A percentile compares a stretch with the other conserved stretches of the same genome.
Evolutionary conservation across 176 grass and related monocot genomes (phyloP).

Genomic region (Chloris gayana): DNA sequence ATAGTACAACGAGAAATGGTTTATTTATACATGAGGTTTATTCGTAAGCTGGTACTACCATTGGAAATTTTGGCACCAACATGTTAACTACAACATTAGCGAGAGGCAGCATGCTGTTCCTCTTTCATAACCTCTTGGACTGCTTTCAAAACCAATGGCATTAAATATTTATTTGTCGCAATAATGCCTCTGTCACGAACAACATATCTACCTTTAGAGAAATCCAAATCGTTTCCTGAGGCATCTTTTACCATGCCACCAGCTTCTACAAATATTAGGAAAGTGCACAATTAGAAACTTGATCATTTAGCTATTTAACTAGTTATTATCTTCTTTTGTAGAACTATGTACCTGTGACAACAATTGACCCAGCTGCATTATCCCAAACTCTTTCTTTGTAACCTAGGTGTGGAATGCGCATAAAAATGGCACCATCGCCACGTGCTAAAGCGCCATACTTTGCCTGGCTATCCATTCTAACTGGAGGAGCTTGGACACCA

Average conservation of each 20-base stretch:
- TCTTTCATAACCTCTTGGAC: constrained; percentile 27
- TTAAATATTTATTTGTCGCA: constrained; percentile 28
- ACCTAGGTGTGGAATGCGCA: constrained; percentile 72
- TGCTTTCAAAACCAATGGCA: constrained; percentile 20
- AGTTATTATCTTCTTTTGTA: not conserved
- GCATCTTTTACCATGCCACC: constrained; percentile 91
- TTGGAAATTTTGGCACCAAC: not conserved
- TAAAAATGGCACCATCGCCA: constrained; percentile 87
- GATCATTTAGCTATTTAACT: not conserved
- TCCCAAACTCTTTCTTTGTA: constrained; percentile 97
- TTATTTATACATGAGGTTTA: not conserved
- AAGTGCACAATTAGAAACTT: constrained; percentile 8
- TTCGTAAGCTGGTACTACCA: not conserved
- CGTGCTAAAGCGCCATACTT: constrained; percentile 90
- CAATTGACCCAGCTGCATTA: constrained; percentile 90
- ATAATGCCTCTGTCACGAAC: constrained; percentile 18
- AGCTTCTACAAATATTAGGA: constrained; percentile 60
- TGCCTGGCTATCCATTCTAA: constrained; percentile 96
- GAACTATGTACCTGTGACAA: constrained; percentile 67
- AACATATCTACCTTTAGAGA: constrained; percentile 62
- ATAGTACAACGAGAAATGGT: not conserved
- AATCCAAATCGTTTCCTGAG: constrained; percentile 86
- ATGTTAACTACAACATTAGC: not conserved
- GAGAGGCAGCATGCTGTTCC: constrained; percentile 16
- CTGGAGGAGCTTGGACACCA: constrained; percentile 84